Percentiles rank a stretch among this genome's conserved stretches.
Conservation (phyloP, 208 protist genomes). For the Phytomonas sp. region DNA sequence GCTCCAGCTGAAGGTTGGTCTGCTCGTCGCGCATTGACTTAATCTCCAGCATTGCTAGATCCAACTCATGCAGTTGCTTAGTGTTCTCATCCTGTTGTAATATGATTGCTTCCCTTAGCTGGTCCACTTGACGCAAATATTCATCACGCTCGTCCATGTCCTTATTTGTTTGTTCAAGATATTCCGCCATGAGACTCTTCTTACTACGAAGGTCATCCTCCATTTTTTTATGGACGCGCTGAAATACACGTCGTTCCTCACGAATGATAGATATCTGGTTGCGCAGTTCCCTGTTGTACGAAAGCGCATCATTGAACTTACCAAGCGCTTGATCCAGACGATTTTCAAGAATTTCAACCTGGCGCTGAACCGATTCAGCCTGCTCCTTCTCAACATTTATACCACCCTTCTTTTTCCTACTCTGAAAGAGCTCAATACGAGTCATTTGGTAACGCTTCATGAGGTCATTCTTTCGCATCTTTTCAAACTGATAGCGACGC, state of each 20-base stretch:
- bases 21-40: conserved; percentile 84
- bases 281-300: conserved; percentile 92
- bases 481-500: conserved; percentile 87
- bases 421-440: conserved; percentile 80
- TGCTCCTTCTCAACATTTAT: conserved; percentile 90
- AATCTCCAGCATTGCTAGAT: conserved; percentile 81
- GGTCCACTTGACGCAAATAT: conserved; percentile 79
- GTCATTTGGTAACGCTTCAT: conserved; percentile 79
- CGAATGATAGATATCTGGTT: conserved; percentile 95
- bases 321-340: conserved; percentile 91
- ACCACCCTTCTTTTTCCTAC: conserved; percentile 78
- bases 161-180: conserved; percentile 92
- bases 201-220: conserved; percentile 90
- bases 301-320: conserved; percentile 94
- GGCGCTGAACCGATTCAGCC: conserved; percentile 79
- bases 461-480: conserved; percentile 87
- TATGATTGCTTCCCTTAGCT: conserved; percentile 56
- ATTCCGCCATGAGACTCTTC: conserved; percentile 91
- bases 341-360: conserved; percentile 93
- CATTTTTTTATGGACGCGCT: conserved; percentile 94
- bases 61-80: conserved; percentile 62
- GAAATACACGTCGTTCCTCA: conserved; percentile 94
- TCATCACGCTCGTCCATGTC: conserved; percentile 93
- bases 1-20: conserved; percentile 72
- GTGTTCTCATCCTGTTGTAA: conserved; percentile 79